Evolutionary conservation across 73 alveolate species (phyloP), one percentile per base, ranked within the genome.

Genomic region (Paramecium primaurelia): DNA sequence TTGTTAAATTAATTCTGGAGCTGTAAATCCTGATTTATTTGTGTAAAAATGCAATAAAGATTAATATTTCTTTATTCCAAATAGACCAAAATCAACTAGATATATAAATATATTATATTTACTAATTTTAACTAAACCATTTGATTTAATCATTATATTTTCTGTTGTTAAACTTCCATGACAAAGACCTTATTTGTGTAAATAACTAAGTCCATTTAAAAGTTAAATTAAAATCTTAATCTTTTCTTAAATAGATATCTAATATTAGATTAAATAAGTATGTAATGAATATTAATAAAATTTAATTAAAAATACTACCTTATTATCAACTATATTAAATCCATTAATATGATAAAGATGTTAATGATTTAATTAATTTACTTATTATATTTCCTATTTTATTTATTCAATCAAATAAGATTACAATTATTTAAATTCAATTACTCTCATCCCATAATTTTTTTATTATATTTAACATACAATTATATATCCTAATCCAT

Each of bases 41-140:
- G 75, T 26, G 49, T 80, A 80, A 36, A 12, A 26, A 45, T 47
- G n/a, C 32, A 80, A 30, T 20, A 45, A 22, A 0, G 64, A 34
- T 32, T 44, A 45, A 18, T 80, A 80, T 80, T 80, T 80, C 34
- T 80, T 80, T 0, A 80, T 32, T 7, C 64, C 91, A 14, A 25
- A 32, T 1, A 80, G 20, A 38, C 91, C 91, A 47, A 32, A 80
- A 80, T 80, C 91, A 20, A 80, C 91, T 80, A 80, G 4, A 28
- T 28, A 28, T 7, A 14, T 3, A 8, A 28, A 3, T 32, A 7
- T 14, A 11, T 25, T 32, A 64, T 3, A 49, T 49, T 1, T 64
- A 64, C 84, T 26, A 12, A 64, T 64, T 64, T 64, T 64, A 0
- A 64, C 47, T 28, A 3, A 1, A 12, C 22, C 28, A 64, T 64